These are phyloP conservation scores for Ampelocalamus luodianensis DNA, from an alignment of 176 grass and related monocot genomes.

Conservation along the genomic window DNA sequence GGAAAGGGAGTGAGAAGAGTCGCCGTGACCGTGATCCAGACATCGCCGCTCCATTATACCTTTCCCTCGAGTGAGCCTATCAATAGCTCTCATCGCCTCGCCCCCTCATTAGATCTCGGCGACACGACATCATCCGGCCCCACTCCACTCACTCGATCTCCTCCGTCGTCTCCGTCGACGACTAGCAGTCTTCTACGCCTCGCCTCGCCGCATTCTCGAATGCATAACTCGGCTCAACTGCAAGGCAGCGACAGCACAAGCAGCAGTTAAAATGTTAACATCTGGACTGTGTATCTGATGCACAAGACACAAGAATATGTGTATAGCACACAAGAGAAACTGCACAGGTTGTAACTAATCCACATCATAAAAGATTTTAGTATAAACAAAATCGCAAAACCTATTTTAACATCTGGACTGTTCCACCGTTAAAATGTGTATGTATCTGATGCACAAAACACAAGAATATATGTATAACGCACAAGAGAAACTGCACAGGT, in stretches of 20 bases:
- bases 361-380: too few species aligned
- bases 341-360: too few species aligned
- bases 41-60: neutral
- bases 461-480: too few species aligned
- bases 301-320: too few species aligned
- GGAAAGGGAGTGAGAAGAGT: neutral
- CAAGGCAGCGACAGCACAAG: neutral
- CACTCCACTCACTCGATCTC: neutral
- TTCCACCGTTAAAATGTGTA: too few species aligned
- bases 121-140: neutral
- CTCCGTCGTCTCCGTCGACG: neutral
- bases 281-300: neutral
- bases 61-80: too few species aligned
- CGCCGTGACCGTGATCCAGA: neutral
- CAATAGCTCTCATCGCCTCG: neutral
- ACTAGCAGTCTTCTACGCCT: neutral
- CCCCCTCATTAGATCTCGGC: neutral
- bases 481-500: too few species aligned
- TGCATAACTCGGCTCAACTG: too few species aligned
- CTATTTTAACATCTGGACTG: neutral
- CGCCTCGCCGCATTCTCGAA: neutral
- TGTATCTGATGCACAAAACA: too few species aligned
- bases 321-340: too few species aligned
- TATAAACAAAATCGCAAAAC: too few species aligned
- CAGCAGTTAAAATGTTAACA: neutral